Evolutionary conservation across 2,329 filamentous ascomycete genomes (phyloP), one percentile per base, ranked within the genome.

Genomic region (Ascochyta koolunga): DNA sequence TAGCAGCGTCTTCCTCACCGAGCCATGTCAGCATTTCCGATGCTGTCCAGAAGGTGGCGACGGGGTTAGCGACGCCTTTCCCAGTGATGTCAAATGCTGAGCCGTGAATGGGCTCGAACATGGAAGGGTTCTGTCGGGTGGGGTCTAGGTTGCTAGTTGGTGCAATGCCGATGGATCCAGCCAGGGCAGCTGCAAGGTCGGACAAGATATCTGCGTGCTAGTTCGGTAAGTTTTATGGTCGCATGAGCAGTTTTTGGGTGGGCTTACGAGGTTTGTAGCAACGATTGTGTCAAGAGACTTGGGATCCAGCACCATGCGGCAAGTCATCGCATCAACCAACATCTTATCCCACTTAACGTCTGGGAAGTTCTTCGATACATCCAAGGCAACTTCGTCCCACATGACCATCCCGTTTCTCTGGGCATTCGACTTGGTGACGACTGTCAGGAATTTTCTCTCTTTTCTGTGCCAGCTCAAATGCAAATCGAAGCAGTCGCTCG

Each of bases 141-240:
- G 87, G 87, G 60, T 90, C 87, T 1, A 90, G 76, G 4, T 42
- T 54, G 27, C 56, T 46, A 45, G 87, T 89, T 3, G 88, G 87
- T 3, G 88, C 88, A 53, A 91, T 89, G 8, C 88, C 87, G 56
- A 90, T 90, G 2, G 83, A 87, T 0, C 88, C 88, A 2, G 87
- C 87, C 6, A 90, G 76, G 0, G 87, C 86, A 13, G 88, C 87
- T 5, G 87, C 88, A 18, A 90, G 77, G 64, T 90, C 88, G 0
- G 86, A 89, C 4, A 90, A 80, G 43, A 90, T 89, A 60, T 90
- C 87, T 3, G 86, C 86, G 39, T 76, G 73, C 64, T 73, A 39
- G 3, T n/a, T 3, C 5, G 24, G 43, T 61, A 5, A 59, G 49
- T 19, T 4, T 7, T 36, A 21, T 19, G 15, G 4, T 21, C 19